Base-by-base conservation (phyloP, 139 green algal species). In the Chlamydomonas schloesseri region DNA sequence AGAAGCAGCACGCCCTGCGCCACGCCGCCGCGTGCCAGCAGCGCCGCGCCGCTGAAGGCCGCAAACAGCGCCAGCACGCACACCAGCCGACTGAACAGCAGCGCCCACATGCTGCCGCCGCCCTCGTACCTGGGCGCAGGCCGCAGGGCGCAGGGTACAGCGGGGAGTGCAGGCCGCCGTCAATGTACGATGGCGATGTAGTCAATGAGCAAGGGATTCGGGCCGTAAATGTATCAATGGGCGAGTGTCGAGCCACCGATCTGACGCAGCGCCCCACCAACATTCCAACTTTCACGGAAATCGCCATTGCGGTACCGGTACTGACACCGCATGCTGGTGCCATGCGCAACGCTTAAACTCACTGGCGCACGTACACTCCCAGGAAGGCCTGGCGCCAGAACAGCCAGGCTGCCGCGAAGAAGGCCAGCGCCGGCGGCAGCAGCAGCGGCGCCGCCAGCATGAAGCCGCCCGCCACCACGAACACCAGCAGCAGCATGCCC, bases 1-100 rank as follows among this genome's bases (percentile, higher is more conserved):
- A 83, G 76, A 36, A 83, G 76, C 76, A 83, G 76, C 76, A 83
- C 76, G 13, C 60, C 76, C 76, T 83, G 76, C 26, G 60, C 60
- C 14, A 37, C 60, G 60, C 76, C 76, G 5, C 76, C 76, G 0
- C 28, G 36, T 26, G 76, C 58, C 76, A 72, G 60, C 58, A 83
- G 60, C 36, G 76, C 76, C 11, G 76, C 76, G 60, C 8, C 76
- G 26, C 36, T 73, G 36, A 83, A 72, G 1, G 76, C 76, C n/a
- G 60, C 76, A 2, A 17, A 23, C 36, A 42, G 20, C 11, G 26
- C 76, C 76, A 72, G 20, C 36, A 72, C 58, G 15, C 17, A 36
- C 34, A 60, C 60, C 76, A 72, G 36, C 31, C 76, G 36, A 3
- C 76, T 37, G 76, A 83, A 83, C 60, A 83, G 1, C 60, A 83